phyloP scores from a whole-genome alignment of 139 green algal genomes.

The Monoraphidium neglectum region DNA sequence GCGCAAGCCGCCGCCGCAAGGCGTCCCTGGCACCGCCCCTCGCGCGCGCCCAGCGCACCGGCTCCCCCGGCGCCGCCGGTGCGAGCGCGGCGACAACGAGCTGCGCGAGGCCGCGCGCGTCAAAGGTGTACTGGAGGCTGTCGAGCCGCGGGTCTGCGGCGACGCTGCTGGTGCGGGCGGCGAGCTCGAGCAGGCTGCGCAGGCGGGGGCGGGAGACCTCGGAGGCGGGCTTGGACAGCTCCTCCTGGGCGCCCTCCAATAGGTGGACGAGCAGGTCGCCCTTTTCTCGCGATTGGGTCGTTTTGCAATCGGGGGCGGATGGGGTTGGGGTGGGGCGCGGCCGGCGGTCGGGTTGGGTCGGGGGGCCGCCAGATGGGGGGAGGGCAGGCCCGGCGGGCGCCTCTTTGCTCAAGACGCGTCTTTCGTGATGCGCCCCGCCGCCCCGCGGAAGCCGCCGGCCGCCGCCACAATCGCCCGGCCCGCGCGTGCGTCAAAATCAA shows the following conservation, averaged over 20 bases:
- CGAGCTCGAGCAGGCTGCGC: slow-evolving; percentile 84
- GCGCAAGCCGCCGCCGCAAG: no score
- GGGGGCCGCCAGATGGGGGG: no score
- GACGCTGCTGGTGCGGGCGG: slow-evolving; percentile 43
- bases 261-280: slow-evolving; percentile 86
- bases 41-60: neutral
- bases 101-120: slow-evolving; percentile 60
- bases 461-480: no score
- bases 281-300: no score
- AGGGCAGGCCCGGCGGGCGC: no score
- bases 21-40: no score
- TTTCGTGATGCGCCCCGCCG: no score
- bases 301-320: no score
- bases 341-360: no score
- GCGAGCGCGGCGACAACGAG: slow-evolving; percentile 35
- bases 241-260: slow-evolving; percentile 42
- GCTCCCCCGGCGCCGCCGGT: slow-evolving; percentile 12
- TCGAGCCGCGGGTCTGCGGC: slow-evolving; percentile 65
- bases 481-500: neutral
- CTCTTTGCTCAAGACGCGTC: no score
- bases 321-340: no score
- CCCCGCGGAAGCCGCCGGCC: no score
- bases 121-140: slow-evolving; percentile 64
- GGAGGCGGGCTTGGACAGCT: slow-evolving; percentile 61
- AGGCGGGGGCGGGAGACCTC: slow-evolving; percentile 72